Percentiles rank a stretch among this genome's conserved stretches.
Conservation (phyloP, 768 basidiomycete genomes). For the Rossbeevera mucosa region DNA sequence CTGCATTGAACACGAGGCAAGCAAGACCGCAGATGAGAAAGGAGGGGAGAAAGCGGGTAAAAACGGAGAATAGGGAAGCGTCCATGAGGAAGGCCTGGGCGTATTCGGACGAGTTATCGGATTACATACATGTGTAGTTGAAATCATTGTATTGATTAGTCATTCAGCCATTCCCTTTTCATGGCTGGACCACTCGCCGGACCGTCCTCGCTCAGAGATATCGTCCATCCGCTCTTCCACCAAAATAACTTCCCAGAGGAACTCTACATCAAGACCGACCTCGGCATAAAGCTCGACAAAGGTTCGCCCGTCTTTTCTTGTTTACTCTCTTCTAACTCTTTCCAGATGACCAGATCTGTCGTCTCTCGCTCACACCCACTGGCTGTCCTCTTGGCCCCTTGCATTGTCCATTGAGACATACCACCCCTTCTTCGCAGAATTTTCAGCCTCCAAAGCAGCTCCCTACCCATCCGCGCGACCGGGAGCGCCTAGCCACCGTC, state of each 20-base stretch:
- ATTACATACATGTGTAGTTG: background rate
- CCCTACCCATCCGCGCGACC: constrained; percentile 77
- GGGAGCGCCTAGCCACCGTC: constrained; percentile 83
- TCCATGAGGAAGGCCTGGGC: background rate
- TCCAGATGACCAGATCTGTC: constrained; percentile 91
- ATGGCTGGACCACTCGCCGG: constrained; percentile 49
- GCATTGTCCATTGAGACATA: constrained; percentile 90
- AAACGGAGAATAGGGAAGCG: background rate
- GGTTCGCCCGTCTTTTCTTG: constrained; percentile 38
- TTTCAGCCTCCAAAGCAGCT: constrained; percentile 83
- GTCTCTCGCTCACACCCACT: constrained; percentile 70
- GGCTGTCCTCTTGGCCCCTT: constrained; percentile 91
- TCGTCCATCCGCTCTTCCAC: constrained; percentile 88
- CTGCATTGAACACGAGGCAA: constrained; percentile 11
- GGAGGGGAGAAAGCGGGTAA: background rate
- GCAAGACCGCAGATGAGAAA: constrained; percentile 7
- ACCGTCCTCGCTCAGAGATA: constrained; percentile 58
- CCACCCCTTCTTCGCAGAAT: constrained; percentile 79
- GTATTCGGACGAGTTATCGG: background rate
- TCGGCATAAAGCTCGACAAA: constrained; percentile 87
- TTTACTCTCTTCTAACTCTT: constrained; percentile 2
- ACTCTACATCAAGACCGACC: constrained; percentile 71
- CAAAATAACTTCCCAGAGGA: constrained; percentile 88
- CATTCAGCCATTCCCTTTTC: background rate
- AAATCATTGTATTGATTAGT: background rate